phyloP scores from a whole-genome alignment of 208 protist genomes.

The Acanthamoeba lenticulata region DNA sequence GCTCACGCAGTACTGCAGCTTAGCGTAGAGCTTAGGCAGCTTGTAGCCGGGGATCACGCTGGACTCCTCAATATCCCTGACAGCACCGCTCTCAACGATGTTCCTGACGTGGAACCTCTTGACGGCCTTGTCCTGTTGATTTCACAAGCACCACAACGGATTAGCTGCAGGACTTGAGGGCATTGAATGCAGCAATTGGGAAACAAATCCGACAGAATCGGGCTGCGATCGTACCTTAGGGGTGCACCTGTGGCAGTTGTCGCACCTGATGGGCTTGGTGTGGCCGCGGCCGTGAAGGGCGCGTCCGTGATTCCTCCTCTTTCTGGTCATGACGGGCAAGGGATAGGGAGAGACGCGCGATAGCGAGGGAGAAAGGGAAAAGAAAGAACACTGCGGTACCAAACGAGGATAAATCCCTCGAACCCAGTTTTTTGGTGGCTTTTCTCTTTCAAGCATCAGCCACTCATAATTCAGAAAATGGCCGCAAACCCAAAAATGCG shows the following conservation, averaged over 20 bases:
- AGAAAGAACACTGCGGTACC: background rate
- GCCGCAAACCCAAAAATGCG: background rate
- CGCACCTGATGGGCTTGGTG: slow-evolving; percentile 86
- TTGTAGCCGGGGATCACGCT: slow-evolving; percentile 91
- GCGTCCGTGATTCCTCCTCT: slow-evolving; percentile 90
- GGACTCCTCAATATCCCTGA: slow-evolving; percentile 95
- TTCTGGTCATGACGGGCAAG: slow-evolving; percentile 85
- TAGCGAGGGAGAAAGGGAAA: slow-evolving; percentile 46
- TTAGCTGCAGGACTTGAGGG: no score
- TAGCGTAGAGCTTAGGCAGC: slow-evolving; percentile 99
- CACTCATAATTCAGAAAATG: background rate
- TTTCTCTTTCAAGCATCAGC: background rate
- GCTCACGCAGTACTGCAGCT: slow-evolving; percentile 99
- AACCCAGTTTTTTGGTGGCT: background rate
- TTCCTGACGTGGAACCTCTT: slow-evolving; percentile 98
- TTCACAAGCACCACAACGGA: no score
- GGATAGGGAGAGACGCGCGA: slow-evolving; percentile 15
- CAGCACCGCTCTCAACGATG: slow-evolving; percentile 94
- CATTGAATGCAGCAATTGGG: slow-evolving; percentile 61
- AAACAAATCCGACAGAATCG: background rate
- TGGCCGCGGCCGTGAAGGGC: slow-evolving; percentile 88
- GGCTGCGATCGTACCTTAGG: slow-evolving; percentile 83
- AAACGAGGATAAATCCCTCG: background rate
- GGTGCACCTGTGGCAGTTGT: slow-evolving; percentile 89
- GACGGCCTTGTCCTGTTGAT: slow-evolving; percentile 98